Conservation (phyloP, 192 early-diverging fungal species). For the Physocladia obscura region DNA sequence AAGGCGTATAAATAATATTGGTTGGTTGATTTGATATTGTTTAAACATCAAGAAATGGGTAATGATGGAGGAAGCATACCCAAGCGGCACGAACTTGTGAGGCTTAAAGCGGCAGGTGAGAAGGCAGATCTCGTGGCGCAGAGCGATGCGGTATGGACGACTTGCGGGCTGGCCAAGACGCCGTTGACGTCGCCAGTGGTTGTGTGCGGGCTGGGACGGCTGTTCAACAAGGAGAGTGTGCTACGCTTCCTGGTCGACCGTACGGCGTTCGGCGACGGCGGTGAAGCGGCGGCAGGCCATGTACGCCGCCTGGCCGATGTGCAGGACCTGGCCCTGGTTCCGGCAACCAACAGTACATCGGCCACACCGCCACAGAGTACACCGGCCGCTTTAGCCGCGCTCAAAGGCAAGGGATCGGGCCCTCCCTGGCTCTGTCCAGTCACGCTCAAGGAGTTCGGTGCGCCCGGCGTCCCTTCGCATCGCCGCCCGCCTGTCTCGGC, state of each 20-base stretch:
- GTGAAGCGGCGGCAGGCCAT: slow-evolving; percentile 70
- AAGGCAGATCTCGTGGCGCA: slow-evolving; percentile 67
- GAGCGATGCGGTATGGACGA: slow-evolving; percentile 65
- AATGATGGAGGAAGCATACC: slow-evolving; percentile 91
- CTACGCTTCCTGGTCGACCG: slow-evolving; percentile 74
- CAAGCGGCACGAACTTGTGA: slow-evolving; percentile 80
- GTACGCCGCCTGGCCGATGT: slow-evolving; percentile 72
- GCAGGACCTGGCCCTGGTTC: slow-evolving; percentile 62
- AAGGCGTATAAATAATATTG: too few relatives aligned
- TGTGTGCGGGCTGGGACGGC: slow-evolving; percentile 66
- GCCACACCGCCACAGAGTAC: not conserved
- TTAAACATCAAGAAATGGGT: too few relatives aligned
- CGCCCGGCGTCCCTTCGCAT: not conserved
- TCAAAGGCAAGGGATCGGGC: not conserved
- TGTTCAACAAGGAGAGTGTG: slow-evolving; percentile 83
- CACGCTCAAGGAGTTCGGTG: slow-evolving; percentile 52
- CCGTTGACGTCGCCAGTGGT: slow-evolving; percentile 68
- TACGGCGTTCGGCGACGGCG: slow-evolving; percentile 71
- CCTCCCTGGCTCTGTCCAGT: slow-evolving; percentile 71
- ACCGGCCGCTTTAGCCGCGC: not conserved
- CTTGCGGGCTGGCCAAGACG: slow-evolving; percentile 78
- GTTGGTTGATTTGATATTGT: too few relatives aligned
- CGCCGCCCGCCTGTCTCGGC: not conserved
- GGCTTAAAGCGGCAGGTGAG: slow-evolving; percentile 68
- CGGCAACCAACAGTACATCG: not conserved